These are phyloP conservation scores for Pseudocercospora crystallina DNA, from an alignment of 2,329 filamentous ascomycete species.

Conservation along the genomic window DNA sequence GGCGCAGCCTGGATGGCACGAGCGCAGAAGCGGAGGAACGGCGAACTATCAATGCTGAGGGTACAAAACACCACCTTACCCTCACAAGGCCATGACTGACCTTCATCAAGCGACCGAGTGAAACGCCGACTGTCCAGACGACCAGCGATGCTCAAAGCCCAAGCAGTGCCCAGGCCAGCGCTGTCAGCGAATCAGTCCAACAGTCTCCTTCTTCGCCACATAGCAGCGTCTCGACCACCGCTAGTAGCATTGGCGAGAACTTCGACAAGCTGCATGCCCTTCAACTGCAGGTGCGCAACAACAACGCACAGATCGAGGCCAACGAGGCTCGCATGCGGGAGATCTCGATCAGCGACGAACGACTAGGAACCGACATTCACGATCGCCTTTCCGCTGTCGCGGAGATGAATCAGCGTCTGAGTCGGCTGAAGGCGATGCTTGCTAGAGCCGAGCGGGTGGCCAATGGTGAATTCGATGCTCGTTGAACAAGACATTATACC, in stretches of 20 bases:
- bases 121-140: too few relatives aligned
- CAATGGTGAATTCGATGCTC: constrained; percentile 15
- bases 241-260: constrained; percentile 11
- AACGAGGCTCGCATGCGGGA: constrained; percentile 22
- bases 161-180: too few relatives aligned
- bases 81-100: too few relatives aligned
- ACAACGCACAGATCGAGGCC: constrained; percentile 21
- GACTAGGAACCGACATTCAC: constrained; percentile 14
- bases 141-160: too few relatives aligned
- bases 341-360: constrained; percentile 11
- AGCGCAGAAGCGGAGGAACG: constrained; percentile 14
- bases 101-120: too few relatives aligned
- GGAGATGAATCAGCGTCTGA: constrained; percentile 20
- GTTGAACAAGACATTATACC: not conserved
- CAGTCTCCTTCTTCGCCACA: constrained; percentile 12
- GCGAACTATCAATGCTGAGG: constrained; percentile 18
- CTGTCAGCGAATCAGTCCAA: too few relatives aligned
- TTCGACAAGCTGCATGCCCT: constrained; percentile 19
- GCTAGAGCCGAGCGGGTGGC: constrained; percentile 17
- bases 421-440: constrained; percentile 13
- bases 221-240: constrained; percentile 17
- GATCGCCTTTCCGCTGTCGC: constrained; percentile 16
- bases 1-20: constrained; percentile 18
- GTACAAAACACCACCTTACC: not conserved
- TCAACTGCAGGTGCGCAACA: constrained; percentile 19